phyloP scores from a whole-genome alignment of 2,329 filamentous ascomycete genomes.

The Cordyceps farinosa region DNA sequence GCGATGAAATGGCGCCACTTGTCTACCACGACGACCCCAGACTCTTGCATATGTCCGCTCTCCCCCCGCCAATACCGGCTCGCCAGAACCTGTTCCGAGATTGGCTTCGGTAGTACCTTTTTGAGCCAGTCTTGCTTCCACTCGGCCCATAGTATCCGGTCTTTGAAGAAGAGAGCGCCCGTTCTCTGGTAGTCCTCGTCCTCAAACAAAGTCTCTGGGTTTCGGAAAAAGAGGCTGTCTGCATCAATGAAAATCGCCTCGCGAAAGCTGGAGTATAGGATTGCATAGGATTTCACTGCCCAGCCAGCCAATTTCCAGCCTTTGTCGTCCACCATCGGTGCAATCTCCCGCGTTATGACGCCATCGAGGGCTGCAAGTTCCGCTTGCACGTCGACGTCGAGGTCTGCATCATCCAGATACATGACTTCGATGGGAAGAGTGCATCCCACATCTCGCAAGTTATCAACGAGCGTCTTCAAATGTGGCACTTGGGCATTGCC shows the following conservation, averaged over 20 bases:
- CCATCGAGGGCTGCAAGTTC: neutral
- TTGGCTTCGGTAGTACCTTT: neutral
- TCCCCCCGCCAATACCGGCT: slow-evolving; percentile 9
- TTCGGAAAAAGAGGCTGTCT: slow-evolving; percentile 6
- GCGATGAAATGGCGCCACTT: slow-evolving; percentile 13
- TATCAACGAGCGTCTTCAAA: neutral
- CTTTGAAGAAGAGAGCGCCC: slow-evolving; percentile 9
- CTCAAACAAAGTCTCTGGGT: slow-evolving; percentile 1
- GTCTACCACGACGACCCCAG: slow-evolving; percentile 8
- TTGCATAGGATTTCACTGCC: slow-evolving; percentile 4
- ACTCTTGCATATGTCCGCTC: slow-evolving; percentile 10
- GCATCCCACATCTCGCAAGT: slow-evolving; percentile 9
- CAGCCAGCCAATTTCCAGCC: slow-evolving; percentile 9
- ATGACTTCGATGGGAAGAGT: slow-evolving; percentile 11
- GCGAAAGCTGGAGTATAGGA: slow-evolving; percentile 8
- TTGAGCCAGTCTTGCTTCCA: slow-evolving; percentile 11
- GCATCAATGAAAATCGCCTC: slow-evolving; percentile 12
- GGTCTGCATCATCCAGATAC: slow-evolving; percentile 3
- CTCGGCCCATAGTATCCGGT: slow-evolving; percentile 2
- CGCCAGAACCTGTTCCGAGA: neutral
- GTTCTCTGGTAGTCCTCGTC: slow-evolving; percentile 2
- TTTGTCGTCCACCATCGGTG: slow-evolving; percentile 8
- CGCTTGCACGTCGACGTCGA: neutral
- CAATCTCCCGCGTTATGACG: slow-evolving; percentile 1
- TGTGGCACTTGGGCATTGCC: neutral